phyloP scores from a whole-genome alignment of 208 protist genomes.

The Blastocrithidia nonstop region DNA sequence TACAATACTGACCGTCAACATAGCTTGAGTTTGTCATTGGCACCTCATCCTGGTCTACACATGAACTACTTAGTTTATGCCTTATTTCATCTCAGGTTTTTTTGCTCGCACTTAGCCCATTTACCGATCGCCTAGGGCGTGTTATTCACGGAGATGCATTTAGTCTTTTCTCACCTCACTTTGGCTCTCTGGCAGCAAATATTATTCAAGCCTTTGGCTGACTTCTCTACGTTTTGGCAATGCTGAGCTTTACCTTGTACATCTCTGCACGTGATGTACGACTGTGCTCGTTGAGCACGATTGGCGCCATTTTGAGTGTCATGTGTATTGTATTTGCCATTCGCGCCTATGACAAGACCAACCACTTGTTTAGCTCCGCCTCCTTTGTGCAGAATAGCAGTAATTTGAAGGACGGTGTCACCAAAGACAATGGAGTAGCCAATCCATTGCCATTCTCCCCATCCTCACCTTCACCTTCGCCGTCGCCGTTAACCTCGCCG shows the following conservation, averaged over 20 bases:
- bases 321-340: conserved; percentile 22
- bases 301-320: conserved; percentile 19
- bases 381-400: too few species aligned
- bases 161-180: conserved; percentile 11
- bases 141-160: conserved; percentile 32
- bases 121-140: conserved; percentile 19
- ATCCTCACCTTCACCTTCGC: too few species aligned
- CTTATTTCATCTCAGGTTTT: conserved; percentile 19
- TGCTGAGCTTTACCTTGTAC: conserved; percentile 24
- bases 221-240: conserved; percentile 25
- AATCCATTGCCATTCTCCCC: too few species aligned
- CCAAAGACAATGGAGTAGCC: too few species aligned
- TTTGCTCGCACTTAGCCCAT: conserved; percentile 17
- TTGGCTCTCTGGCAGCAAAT: conserved; percentile 17
- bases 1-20: conserved; percentile 9
- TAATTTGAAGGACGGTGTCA: too few species aligned
- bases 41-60: conserved; percentile 13
- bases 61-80: conserved; percentile 11
- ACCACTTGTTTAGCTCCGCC: too few species aligned
- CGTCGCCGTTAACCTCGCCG: too few species aligned
- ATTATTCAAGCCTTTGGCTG: conserved; percentile 36
- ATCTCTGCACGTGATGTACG: conserved; percentile 11
- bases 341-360: conserved; percentile 14
- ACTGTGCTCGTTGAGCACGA: conserved; percentile 9
- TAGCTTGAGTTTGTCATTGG: conserved; percentile 8